These are phyloP conservation scores for Creolimax fragrantissima DNA, from an alignment of 78 protist genomes.

Conservation along the genomic window DNA sequence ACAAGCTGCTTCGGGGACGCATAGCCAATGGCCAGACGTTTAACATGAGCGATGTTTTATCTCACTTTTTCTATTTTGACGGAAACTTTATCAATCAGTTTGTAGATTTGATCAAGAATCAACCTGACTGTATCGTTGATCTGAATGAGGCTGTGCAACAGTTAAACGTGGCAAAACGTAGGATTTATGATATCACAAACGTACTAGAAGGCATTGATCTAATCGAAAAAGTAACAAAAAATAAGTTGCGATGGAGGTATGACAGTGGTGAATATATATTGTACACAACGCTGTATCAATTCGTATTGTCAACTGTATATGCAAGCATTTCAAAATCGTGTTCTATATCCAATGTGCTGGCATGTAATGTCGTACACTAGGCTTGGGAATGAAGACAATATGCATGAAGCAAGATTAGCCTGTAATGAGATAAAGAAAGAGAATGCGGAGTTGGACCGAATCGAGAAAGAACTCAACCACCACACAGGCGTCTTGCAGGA, in stretches of 20 bases:
- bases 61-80: too few relatives aligned
- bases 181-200: slow-evolving; percentile 90
- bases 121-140: slow-evolving; percentile 6
- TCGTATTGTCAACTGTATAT: background rate
- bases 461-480: background rate
- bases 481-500: background rate
- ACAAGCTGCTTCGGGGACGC: too few relatives aligned
- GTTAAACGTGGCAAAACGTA: slow-evolving; percentile 51
- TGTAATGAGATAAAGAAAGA: background rate
- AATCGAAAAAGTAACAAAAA: slow-evolving; percentile 80
- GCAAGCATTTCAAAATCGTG: too few relatives aligned
- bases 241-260: slow-evolving; percentile 78
- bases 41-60: too few relatives aligned
- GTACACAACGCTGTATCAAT: background rate
- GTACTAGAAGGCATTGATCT: slow-evolving; percentile 88
- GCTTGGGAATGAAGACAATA: background rate
- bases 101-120: background rate
- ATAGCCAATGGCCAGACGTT: too few relatives aligned
- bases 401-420: background rate
- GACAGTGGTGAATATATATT: too few relatives aligned
- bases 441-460: background rate
- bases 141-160: slow-evolving; percentile 6
- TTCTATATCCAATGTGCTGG: background rate
- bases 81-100: background rate
- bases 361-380: background rate